A percentile compares a stretch with the other conserved stretches of the same genome.
Evolutionary conservation across 768 basidiomycete species (phyloP).

Genomic region (Phylloporus rhodoxanthus): DNA sequence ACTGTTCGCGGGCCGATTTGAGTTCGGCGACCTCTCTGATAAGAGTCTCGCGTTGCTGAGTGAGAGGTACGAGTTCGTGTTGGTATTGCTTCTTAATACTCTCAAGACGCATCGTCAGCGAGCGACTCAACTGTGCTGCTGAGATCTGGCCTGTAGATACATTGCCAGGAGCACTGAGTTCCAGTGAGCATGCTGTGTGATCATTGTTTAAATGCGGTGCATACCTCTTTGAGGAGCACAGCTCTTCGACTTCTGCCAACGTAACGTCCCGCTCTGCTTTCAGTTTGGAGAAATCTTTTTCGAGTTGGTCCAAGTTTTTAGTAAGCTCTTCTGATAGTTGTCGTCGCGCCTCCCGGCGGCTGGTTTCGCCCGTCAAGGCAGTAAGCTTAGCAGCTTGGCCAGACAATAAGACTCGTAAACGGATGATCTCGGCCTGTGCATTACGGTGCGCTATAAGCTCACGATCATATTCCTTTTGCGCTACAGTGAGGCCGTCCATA

Average conservation of each 20-base stretch:
- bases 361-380: slow-evolving; percentile 74
- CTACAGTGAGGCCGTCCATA: slow-evolving; percentile 86
- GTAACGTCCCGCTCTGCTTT: slow-evolving; percentile 88
- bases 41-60: slow-evolving; percentile 72
- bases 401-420: slow-evolving; percentile 76
- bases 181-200: slow-evolving; percentile 20
- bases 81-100: slow-evolving; percentile 83
- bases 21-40: slow-evolving; percentile 81
- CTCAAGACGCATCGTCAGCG: slow-evolving; percentile 81
- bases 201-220: slow-evolving; percentile 13
- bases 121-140: slow-evolving; percentile 48
- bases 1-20: slow-evolving; percentile 76
- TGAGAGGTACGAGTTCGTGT: slow-evolving; percentile 79
- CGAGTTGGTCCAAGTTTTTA: slow-evolving; percentile 69
- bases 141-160: slow-evolving; percentile 32
- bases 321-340: slow-evolving; percentile 74
- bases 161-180: slow-evolving; percentile 24
- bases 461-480: slow-evolving; percentile 90
- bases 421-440: slow-evolving; percentile 86
- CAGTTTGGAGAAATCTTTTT: slow-evolving; percentile 80
- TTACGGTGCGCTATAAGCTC: slow-evolving; percentile 86
- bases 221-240: slow-evolving; percentile 70
- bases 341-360: slow-evolving; percentile 71
- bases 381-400: slow-evolving; percentile 86
- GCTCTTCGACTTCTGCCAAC: slow-evolving; percentile 89